Percentiles rank a stretch among this genome's conserved stretches.
Evolutionary conservation across 148 eudicot species (phyloP).

Genomic region (Salicornia ramosissima): DNA sequence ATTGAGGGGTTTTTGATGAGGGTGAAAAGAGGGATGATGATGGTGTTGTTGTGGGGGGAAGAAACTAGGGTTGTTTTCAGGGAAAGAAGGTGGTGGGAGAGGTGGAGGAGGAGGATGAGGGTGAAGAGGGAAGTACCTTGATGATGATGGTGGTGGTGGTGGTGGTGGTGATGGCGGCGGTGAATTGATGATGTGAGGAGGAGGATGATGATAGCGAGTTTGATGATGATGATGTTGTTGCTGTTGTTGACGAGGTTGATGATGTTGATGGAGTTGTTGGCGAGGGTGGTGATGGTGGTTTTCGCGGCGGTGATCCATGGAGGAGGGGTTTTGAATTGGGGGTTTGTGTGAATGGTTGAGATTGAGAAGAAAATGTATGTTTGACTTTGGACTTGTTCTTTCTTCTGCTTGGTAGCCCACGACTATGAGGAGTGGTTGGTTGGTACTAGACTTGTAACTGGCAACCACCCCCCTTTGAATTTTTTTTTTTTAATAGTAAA

Average conservation of each 20-base stretch:
- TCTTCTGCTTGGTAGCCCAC: too few species aligned
- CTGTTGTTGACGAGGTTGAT: not conserved
- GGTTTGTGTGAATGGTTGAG: too few species aligned
- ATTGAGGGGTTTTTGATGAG: not conserved
- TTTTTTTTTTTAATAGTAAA: too few species aligned
- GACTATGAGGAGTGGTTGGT: too few species aligned
- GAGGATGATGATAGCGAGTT: not conserved
- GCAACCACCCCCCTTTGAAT: too few species aligned
- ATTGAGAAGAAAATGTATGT: too few species aligned
- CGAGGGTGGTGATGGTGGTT: not conserved
- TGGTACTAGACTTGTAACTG: too few species aligned
- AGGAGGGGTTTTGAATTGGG: too few species aligned
- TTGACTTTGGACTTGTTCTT: too few species aligned
- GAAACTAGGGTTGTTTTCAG: not conserved
- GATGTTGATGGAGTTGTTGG: not conserved
- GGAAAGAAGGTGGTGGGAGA: not conserved
- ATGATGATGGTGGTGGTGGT: not conserved
- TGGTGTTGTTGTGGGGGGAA: not conserved
- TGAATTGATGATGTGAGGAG: not conserved
- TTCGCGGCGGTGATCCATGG: not conserved
- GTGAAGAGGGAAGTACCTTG: not conserved
- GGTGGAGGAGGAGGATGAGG: not conserved
- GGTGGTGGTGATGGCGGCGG: not conserved
- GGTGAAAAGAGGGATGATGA: not conserved
- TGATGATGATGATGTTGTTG: not conserved